Evolutionary conservation across 768 basidiomycete species (phyloP), one percentile per base, ranked within the genome.

Genomic region (Termitomyces sp.): DNA sequence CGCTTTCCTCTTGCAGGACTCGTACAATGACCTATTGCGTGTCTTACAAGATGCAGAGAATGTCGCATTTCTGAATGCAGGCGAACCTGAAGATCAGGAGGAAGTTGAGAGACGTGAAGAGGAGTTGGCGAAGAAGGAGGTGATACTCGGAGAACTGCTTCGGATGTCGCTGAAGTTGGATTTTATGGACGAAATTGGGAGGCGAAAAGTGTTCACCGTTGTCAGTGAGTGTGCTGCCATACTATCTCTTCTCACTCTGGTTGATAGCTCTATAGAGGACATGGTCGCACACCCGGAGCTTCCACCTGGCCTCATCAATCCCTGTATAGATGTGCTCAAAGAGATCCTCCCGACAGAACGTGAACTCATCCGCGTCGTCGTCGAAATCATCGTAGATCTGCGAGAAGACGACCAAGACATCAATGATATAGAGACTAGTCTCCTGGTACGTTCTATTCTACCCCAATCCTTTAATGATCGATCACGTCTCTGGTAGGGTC

Each of bases 121-220:
- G 53, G 81, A 83, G 56, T 69, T 81, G 18, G 77, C 83, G 4
- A 85, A 86, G 64, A 75, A 75, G 28, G 88, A 90, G 61, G 87
- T 92, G 56, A 74, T 94, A 12, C 80, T 97, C 47, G 79, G 85
- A 3, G 93, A 98, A 68, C 75, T 98, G 65, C 77, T 98, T 34
- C 81, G 81, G 55, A 82, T 97, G 59, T 88, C 91, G 0, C 78
- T 92, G 31, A 87, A 87, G 62, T 75, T 94, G 42, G 96, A 98
- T 70, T 98, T 95, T 63, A 85, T 86, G 26, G 96, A 99, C 70
- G 95, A 98, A 69, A 94, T 96, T 66, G 96, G 96, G 9, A 73
- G 96, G 55, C 75, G 96, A 56, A 94, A 92, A 72, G 90, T 94
- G 74, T 94, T 94, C 66, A 81, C 85, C 45, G 86, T 98, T 29